Conservation (phyloP, 495 filamentous ascomycete species). For the Physcia stellaris region DNA sequence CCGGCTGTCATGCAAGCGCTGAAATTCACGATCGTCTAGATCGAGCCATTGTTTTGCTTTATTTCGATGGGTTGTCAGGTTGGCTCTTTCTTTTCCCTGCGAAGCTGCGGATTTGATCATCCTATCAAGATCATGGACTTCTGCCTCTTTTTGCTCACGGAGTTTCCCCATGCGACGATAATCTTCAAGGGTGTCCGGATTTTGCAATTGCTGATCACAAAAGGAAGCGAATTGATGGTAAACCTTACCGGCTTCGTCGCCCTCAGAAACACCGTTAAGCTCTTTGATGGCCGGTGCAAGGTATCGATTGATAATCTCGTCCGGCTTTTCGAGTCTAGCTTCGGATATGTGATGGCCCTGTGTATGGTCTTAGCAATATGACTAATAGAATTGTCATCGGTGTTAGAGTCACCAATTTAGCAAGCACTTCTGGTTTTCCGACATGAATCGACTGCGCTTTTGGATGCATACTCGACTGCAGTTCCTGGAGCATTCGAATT, state of each 20-base stretch:
- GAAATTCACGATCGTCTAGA: conserved; percentile 76
- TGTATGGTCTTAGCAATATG: no score
- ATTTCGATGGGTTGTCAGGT: conserved; percentile 26
- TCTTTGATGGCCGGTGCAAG: conserved; percentile 71
- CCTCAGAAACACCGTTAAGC: conserved; percentile 51
- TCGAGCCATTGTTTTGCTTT: conserved; percentile 82
- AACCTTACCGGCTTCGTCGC: conserved; percentile 69
- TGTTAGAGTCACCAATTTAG: conserved; percentile 60
- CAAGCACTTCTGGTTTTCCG: conserved; percentile 66
- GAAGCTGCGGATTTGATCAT: conserved; percentile 33
- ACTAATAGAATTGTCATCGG: no score
- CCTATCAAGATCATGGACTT: conserved; percentile 52
- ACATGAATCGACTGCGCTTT: conserved; percentile 61
- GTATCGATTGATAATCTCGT: conserved; percentile 74
- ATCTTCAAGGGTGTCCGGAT: conserved; percentile 71
- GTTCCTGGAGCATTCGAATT: conserved; percentile 69
- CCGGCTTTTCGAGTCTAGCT: conserved; percentile 83
- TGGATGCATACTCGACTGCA: conserved; percentile 46
- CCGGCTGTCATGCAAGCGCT: conserved; percentile 57
- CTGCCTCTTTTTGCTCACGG: conserved; percentile 63
- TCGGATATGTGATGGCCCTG: conserved; percentile 77
- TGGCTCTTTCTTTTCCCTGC: conserved; percentile 36
- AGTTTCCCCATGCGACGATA: conserved; percentile 68
- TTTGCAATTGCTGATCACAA: conserved; percentile 85
- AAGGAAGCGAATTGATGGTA: conserved; percentile 92